Conservation (phyloP, 139 green algal genomes). For the Tetraselmis striata region DNA sequence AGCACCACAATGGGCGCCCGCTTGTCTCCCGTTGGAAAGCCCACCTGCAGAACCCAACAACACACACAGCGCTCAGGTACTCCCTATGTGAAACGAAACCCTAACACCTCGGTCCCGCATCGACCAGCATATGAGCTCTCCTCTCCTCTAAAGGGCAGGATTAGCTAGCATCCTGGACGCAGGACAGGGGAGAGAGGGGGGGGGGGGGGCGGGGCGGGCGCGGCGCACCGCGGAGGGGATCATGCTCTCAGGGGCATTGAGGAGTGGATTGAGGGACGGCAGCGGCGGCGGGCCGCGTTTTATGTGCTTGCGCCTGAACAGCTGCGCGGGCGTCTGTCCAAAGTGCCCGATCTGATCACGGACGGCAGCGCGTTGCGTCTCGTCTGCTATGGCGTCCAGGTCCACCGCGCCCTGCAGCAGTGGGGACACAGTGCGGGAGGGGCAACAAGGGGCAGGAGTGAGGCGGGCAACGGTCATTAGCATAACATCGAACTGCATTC, state of each 20-base stretch:
- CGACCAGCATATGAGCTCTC: too few relatives aligned
- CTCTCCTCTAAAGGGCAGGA: too few relatives aligned
- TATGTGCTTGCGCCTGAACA: slow-evolving; percentile 13
- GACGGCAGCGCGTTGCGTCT: slow-evolving; percentile 16
- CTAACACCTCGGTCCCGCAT: too few relatives aligned
- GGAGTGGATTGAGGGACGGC: slow-evolving; percentile 10
- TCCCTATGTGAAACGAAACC: too few relatives aligned
- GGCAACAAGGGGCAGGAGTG: too few relatives aligned
- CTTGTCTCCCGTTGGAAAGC: background rate
- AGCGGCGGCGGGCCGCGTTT: slow-evolving; percentile 13
- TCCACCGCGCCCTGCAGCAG: slow-evolving; percentile 18
- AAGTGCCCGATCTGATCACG: slow-evolving; percentile 32
- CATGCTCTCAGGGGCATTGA: slow-evolving; percentile 10
- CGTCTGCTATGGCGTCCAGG: slow-evolving; percentile 25
- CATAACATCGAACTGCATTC: too few relatives aligned
- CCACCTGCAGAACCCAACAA: too few relatives aligned
- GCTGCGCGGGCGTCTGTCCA: slow-evolving; percentile 36
- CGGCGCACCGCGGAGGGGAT: background rate
- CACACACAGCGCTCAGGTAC: too few relatives aligned
- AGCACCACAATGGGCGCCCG: background rate
- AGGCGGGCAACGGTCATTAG: too few relatives aligned
- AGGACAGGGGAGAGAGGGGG: too few relatives aligned
- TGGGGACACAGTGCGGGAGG: background rate
- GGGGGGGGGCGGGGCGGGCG: background rate
- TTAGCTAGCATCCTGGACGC: too few relatives aligned